Conservation (phyloP, 108 stramenopile genomes). For the Nannochloropsis salina region DNA sequence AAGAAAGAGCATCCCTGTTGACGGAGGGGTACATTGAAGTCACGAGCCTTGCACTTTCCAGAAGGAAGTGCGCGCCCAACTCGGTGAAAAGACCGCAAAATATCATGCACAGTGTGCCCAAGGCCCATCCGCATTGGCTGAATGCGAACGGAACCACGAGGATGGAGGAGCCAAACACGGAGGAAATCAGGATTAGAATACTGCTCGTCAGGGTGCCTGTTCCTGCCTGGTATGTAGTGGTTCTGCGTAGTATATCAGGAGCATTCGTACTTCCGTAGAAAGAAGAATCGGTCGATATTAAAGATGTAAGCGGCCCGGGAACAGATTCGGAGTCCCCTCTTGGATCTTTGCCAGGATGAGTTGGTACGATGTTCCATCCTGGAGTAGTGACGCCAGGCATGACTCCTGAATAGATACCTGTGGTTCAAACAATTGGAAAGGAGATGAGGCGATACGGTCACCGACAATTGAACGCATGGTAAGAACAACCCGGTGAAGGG, state of each 20-base stretch:
- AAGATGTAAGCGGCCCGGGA: no score
- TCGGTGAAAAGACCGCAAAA: conserved; percentile 12
- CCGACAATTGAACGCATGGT: no score
- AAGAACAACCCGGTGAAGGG: no score
- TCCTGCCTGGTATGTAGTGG: no score
- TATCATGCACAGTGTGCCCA: neutral
- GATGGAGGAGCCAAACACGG: conserved; percentile 12
- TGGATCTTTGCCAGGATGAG: no score
- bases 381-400: no score
- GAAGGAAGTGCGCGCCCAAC: neutral
- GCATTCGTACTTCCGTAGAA: neutral
- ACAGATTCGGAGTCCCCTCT: no score
- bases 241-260: no score
- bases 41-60: neutral
- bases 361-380: no score
- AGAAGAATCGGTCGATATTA: neutral
- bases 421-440: no score
- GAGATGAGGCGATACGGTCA: no score
- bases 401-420: no score
- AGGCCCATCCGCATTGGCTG: neutral
- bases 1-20: neutral
- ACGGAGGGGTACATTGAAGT: neutral
- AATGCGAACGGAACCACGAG: neutral
- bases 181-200: neutral
- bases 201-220: neutral